phyloP scores from a whole-genome alignment of 2,329 filamentous ascomycete genomes.

The Aspergillus sojae region DNA sequence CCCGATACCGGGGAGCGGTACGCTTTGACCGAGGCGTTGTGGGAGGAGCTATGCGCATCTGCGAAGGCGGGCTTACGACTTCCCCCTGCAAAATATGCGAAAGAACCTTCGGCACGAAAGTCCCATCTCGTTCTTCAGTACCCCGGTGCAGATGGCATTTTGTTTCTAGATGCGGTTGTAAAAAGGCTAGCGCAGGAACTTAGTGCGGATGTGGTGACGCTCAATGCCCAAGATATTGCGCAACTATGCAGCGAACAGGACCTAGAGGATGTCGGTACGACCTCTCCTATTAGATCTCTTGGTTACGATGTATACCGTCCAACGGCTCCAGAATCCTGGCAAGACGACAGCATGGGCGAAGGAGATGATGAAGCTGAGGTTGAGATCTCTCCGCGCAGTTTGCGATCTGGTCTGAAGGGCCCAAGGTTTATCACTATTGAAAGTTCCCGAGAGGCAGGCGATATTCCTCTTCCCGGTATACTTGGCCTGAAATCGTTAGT shows the following conservation, averaged over 20 bases:
- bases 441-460: constrained; percentile 31
- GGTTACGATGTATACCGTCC: constrained; percentile 59
- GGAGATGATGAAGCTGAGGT: constrained; percentile 39
- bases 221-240: constrained; percentile 51
- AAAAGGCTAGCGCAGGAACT: constrained; percentile 64
- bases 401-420: constrained; percentile 22
- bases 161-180: constrained; percentile 63
- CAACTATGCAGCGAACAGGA: constrained; percentile 48
- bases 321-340: constrained; percentile 31
- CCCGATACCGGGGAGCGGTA: constrained; percentile 34
- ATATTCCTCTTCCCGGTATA: constrained; percentile 37
- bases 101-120: constrained; percentile 53
- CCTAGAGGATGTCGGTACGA: constrained; percentile 35
- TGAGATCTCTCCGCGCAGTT: constrained; percentile 20
- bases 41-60: constrained; percentile 54
- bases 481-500: constrained; percentile 36
- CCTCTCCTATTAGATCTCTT: constrained; percentile 45
- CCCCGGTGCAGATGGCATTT: constrained; percentile 57
- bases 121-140: constrained; percentile 63
- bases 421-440: constrained; percentile 41
- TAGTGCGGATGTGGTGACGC: constrained; percentile 45
- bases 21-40: constrained; percentile 43
- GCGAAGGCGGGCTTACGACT: constrained; percentile 54
- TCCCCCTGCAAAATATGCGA: constrained; percentile 42
- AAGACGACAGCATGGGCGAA: constrained; percentile 52